Base-by-base conservation (phyloP, 73 alveolate species). In the Tetrahymena elliotti region DNA sequence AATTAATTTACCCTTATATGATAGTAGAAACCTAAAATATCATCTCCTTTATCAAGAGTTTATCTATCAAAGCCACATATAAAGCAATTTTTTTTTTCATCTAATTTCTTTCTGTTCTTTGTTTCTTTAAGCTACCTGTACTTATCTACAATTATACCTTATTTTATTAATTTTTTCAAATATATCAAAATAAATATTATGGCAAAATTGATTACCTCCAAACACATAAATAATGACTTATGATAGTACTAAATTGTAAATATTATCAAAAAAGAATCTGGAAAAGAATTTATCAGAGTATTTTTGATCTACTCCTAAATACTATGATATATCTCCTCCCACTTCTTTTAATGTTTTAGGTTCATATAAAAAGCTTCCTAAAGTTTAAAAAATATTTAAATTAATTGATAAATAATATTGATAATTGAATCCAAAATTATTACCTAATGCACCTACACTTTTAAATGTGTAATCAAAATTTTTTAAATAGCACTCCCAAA, bases 1-100 rank as follows among this genome's bases (percentile, higher is more conserved):
- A 6, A 4, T 18, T 1, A 4, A 8, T 47, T 68, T 68, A 68
- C 88, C 38, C 88, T 11, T 38, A 97, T 96, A 93, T 97, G 98
- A 35, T 93, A 96, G 93, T 95, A 95, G 93, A 97, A 97, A 36
- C 98, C 98, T 83, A 95, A 96, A 93, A 95, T 95, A 16, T 96
- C 98, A 11, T 94, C 95, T 93, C 95, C 94, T 92, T 97, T 97
- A 93, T 97, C 98, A 34, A 97, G 94, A 93, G 95, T 95, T 94
- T 96, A 97, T 84, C 95, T 97, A 97, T 97, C 97, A 83, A 97
- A 94, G 10, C 98, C 98, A 93, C 98, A 97, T 24, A 97, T 96
- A 93, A 97, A 97, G 94, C 98, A 97, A n/a, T 35, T 97, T 53
- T 94, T 95, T 94, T 97, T 94, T 95, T 93, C 95, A 94, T 97